These are phyloP conservation scores for Rusavskia elegans DNA, from an alignment of 495 filamentous ascomycete genomes.

Conservation along the genomic window DNA sequence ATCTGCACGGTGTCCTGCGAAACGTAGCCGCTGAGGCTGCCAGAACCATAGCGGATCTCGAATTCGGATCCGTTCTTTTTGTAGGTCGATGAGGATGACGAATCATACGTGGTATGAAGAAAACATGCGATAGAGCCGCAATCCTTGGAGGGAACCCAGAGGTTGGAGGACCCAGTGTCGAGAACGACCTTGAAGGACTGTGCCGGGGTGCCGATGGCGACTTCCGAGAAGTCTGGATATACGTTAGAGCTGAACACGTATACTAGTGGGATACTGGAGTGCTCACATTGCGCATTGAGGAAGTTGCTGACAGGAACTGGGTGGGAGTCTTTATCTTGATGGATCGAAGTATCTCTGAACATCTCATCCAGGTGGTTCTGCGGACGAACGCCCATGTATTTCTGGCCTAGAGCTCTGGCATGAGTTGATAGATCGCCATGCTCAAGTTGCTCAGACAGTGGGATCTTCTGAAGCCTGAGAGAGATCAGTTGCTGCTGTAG, in stretches of 20 bases:
- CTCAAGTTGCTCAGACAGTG: constrained; percentile 79
- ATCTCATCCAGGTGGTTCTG: constrained; percentile 51
- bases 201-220: constrained; percentile 78
- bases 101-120: constrained; percentile 93
- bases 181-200: constrained; percentile 97
- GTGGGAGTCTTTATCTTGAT: constrained; percentile 47
- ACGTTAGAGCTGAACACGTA: constrained; percentile 11
- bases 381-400: constrained; percentile 62
- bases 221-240: constrained; percentile 80
- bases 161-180: constrained; percentile 96
- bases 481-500: too few relatives aligned
- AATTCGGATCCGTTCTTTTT: constrained; percentile 85
- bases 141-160: constrained; percentile 87
- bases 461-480: constrained; percentile 68
- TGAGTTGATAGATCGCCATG: constrained; percentile 67
- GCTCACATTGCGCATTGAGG: constrained; percentile 94
- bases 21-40: constrained; percentile 84
- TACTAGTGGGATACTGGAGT: background rate
- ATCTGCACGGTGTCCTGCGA: constrained; percentile 76
- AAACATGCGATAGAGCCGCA: constrained; percentile 98
- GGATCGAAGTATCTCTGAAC: constrained; percentile 59
- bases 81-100: constrained; percentile 76
- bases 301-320: constrained; percentile 90
- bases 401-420: constrained; percentile 56
- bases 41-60: constrained; percentile 92